Evolutionary conservation across 805 yeast species (phyloP).

Genomic region (Kuraishia borneana): DNA sequence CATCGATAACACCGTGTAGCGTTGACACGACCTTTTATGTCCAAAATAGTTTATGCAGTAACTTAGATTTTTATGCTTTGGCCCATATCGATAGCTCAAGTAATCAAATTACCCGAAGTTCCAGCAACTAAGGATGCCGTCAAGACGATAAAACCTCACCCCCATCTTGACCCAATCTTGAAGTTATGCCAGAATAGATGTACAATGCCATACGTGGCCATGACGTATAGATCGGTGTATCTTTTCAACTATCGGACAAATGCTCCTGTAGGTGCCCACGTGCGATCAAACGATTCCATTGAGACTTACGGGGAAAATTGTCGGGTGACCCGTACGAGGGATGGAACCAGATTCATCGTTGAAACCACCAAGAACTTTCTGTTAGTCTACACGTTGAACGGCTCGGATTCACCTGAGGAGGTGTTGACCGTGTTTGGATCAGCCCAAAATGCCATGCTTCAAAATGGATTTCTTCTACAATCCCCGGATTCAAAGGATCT

Average conservation of each 20-base stretch:
- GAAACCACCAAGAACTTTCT: constrained; percentile 27
- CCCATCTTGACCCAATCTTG: constrained; percentile 23
- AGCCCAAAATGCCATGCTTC: constrained; percentile 16
- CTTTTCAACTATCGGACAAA: constrained; percentile 28
- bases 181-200: constrained; percentile 14
- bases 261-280: constrained; percentile 36
- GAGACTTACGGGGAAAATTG: constrained; percentile 34
- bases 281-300: constrained; percentile 30
- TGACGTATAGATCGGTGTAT: constrained; percentile 26
- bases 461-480: constrained; percentile 20
- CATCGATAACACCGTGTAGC: neutral
- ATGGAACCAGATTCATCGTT: constrained; percentile 30
- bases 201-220: constrained; percentile 18
- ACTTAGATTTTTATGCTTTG: neutral
- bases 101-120: neutral
- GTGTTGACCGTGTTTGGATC: constrained; percentile 16
- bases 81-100: neutral
- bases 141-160: constrained; percentile 2
- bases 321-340: constrained; percentile 23
- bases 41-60: neutral
- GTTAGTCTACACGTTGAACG: constrained; percentile 28
- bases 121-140: constrained; percentile 7
- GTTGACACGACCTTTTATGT: too few relatives aligned
- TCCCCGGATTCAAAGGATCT: constrained; percentile 6
- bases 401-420: constrained; percentile 13